Percentiles rank a stretch among this genome's conserved stretches.
These are phyloP conservation scores for Boletus bicolor DNA, from an alignment of 768 basidiomycete genomes.

Conservation along the genomic window DNA sequence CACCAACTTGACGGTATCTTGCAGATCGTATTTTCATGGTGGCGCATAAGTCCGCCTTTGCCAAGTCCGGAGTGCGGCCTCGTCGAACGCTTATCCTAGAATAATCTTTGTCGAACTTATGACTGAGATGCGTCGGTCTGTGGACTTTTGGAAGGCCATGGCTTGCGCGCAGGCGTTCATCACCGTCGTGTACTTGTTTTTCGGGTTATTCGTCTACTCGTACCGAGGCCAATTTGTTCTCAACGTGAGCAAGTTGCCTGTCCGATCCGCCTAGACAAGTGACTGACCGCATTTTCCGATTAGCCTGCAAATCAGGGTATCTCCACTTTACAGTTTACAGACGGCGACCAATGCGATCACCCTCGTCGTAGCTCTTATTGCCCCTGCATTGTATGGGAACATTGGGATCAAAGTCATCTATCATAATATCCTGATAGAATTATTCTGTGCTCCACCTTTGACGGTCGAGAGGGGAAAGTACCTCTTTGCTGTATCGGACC, in stretches of 20 bases:
- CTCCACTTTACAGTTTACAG: slow-evolving; percentile 32
- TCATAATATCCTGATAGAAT: slow-evolving; percentile 48
- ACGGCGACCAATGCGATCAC: slow-evolving; percentile 42
- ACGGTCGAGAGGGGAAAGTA: slow-evolving; percentile 35
- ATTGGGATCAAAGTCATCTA: slow-evolving; percentile 62
- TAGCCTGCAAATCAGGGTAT: slow-evolving; percentile 35
- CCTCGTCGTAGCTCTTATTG: slow-evolving; percentile 52
- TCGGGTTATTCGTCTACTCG: slow-evolving; percentile 51
- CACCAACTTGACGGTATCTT: slow-evolving; percentile 57
- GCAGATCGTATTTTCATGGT: slow-evolving; percentile 63
- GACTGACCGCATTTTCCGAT: background rate
- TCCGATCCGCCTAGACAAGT: background rate
- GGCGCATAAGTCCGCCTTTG: slow-evolving; percentile 31
- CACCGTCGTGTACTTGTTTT: slow-evolving; percentile 51
- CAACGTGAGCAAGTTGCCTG: slow-evolving; percentile 16
- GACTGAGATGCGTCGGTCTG: slow-evolving; percentile 64
- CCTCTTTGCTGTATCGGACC: slow-evolving; percentile 30
- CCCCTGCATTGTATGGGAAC: slow-evolving; percentile 62
- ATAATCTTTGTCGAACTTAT: slow-evolving; percentile 38
- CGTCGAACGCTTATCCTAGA: slow-evolving; percentile 36
- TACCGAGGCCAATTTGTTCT: slow-evolving; percentile 59
- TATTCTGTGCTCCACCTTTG: slow-evolving; percentile 49
- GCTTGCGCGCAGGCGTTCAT: slow-evolving; percentile 52
- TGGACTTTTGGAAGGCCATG: slow-evolving; percentile 72
- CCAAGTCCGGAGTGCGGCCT: background rate